A percentile compares a stretch with the other conserved stretches of the same genome.
phyloP scores from a whole-genome alignment of 306 rosid genomes.

The Trichosanthes truncata region DNA sequence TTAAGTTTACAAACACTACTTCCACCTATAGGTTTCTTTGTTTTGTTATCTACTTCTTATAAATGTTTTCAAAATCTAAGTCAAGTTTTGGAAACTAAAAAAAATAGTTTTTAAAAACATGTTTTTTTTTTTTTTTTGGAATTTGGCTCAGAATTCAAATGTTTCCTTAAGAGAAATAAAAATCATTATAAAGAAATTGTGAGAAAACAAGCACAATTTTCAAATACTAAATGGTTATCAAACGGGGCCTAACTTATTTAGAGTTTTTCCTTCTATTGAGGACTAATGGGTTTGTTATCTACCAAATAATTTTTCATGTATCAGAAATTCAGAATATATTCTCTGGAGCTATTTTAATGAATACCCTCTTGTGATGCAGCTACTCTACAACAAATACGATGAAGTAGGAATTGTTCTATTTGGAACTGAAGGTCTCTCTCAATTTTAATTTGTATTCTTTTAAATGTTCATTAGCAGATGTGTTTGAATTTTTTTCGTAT shows the following conservation, averaged over 20 bases:
- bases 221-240: no score
- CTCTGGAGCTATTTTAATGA: background rate
- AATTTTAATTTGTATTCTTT: background rate
- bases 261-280: background rate
- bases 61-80: no score
- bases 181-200: no score
- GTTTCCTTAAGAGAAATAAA: no score
- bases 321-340: background rate
- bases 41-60: no score
- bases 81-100: no score
- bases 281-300: background rate
- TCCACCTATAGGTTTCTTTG: no score
- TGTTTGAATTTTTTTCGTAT: background rate
- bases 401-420: slow-evolving; percentile 71
- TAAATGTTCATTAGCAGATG: background rate
- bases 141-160: no score
- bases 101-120: no score
- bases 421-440: slow-evolving; percentile 56
- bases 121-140: no score
- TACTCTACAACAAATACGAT: slow-evolving; percentile 50
- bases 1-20: no score
- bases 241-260: background rate
- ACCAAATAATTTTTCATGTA: background rate
- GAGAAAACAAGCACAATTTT: no score
- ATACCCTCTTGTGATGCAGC: slow-evolving; percentile 30